Base-by-base conservation (phyloP, 2,329 filamentous ascomycete species). In the Ceratocystis variospora region DNA sequence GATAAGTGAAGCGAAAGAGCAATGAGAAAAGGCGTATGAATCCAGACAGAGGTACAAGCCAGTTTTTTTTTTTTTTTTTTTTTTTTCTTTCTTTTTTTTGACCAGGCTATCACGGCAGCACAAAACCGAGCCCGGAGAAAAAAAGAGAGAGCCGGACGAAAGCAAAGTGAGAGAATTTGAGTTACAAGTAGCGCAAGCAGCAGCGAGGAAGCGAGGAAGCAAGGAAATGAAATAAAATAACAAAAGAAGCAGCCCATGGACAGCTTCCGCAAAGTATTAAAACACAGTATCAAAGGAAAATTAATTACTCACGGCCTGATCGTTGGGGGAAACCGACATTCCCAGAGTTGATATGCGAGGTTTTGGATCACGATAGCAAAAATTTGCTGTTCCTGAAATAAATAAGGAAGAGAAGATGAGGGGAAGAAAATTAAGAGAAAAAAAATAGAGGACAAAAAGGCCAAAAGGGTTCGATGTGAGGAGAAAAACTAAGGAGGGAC, bases 241-340 rank as follows among this genome's bases (percentile, higher is more conserved):
- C n/a, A 48, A 25, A 25, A 53, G 22, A 10, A 53, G 25, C 28
- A 59, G 37, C 12, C 37, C 5, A 41, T 2, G 3, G 10, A 15
- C 37, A 41, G 37, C 10, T 41, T 41, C 12, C 10, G 37, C 37
- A 15, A 12, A 41, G 10, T 10, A 41, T 15, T 12, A 37, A 33
- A 37, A 33, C 25, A 33, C 17, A 50, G 10, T 19, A n/a, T 19
- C 5, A 37, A 22, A 2, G 55, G 55, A 1, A 19, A 19, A 37
- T 3, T 37, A 37, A 17, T 19, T 33, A 59, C 55, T 59, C 55
- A 59, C 55, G 55, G 55, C 25, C 19, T 59, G 55, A 59, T 59
- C 25, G 55, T 33, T 59, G 17, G 25, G 55, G 55, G 55, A 59
- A 59, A 33, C 55, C 7, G 55, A 59, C 31, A 59, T 59, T 59